These are phyloP conservation scores for Hirsutella rhossiliensis DNA, from an alignment of 2,329 filamentous ascomycete genomes.

Conservation along the genomic window DNA sequence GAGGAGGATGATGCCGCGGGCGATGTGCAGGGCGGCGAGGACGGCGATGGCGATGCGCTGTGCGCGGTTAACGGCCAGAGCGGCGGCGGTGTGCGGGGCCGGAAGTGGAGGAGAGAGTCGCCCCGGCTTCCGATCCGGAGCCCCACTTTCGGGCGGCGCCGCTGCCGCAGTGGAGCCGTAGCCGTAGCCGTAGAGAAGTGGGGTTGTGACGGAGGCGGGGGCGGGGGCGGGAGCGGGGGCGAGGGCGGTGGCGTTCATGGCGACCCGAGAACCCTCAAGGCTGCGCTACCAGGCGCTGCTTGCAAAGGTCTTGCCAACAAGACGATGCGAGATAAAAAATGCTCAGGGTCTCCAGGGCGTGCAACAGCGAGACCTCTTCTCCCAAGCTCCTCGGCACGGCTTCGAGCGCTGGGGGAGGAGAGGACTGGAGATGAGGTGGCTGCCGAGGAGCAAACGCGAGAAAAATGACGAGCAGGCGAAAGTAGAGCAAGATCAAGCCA, in stretches of 20 bases:
- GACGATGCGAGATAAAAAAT: no score
- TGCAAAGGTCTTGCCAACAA: no score
- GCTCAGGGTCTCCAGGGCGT: no score
- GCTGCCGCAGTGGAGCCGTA: background rate
- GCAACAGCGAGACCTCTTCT: no score
- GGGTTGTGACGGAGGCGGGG: background rate
- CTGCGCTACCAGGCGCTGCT: no score
- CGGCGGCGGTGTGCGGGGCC: background rate
- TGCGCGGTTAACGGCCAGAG: constrained; percentile 5
- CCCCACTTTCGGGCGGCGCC: background rate
- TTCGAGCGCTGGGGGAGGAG: no score
- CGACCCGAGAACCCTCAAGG: background rate
- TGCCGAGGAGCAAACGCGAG: no score
- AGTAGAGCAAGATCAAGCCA: no score
- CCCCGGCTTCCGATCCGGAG: background rate
- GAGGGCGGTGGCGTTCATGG: background rate
- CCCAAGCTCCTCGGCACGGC: no score
- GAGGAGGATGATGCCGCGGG: constrained; percentile 16
- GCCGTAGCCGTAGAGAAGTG: background rate
- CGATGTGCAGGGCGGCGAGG: constrained; percentile 14
- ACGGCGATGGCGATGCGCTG: constrained; percentile 12
- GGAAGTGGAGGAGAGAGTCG: background rate
- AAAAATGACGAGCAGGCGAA: no score
- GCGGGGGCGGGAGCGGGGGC: background rate
- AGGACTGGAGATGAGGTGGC: no score